These are phyloP conservation scores for Pseudogymnoascus verrucosus DNA, from an alignment of 2,329 filamentous ascomycete genomes.

Conservation along the genomic window DNA sequence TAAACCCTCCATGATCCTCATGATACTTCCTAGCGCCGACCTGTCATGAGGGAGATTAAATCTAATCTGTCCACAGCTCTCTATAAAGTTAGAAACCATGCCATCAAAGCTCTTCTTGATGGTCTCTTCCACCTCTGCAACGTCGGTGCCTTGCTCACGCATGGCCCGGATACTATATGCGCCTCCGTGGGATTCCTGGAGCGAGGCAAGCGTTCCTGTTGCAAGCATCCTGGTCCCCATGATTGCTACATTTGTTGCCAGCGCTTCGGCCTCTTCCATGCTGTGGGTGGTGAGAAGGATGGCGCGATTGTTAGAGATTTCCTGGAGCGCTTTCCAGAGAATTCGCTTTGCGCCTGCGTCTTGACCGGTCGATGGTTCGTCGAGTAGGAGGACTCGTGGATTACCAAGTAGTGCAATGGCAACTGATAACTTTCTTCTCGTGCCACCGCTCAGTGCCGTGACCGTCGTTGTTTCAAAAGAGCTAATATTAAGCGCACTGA, in stretches of 20 bases:
- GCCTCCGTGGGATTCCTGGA: slow-evolving; percentile 19
- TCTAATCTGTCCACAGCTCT: slow-evolving; percentile 20
- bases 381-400: slow-evolving; percentile 26
- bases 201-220: slow-evolving; percentile 18
- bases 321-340: slow-evolving; percentile 28
- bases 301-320: slow-evolving; percentile 23
- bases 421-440: slow-evolving; percentile 26
- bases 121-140: slow-evolving; percentile 12
- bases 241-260: slow-evolving; percentile 29
- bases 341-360: slow-evolving; percentile 29
- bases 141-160: background rate
- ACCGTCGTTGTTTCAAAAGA: slow-evolving; percentile 21
- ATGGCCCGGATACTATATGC: slow-evolving; percentile 19
- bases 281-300: slow-evolving; percentile 31
- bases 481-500: slow-evolving; percentile 18
- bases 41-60: slow-evolving; percentile 20
- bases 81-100: slow-evolving; percentile 16
- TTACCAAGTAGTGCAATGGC: slow-evolving; percentile 29
- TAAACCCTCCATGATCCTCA: slow-evolving; percentile 21
- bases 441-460: slow-evolving; percentile 27
- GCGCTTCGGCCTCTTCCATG: slow-evolving; percentile 31
- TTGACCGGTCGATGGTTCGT: slow-evolving; percentile 28
- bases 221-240: slow-evolving; percentile 28
- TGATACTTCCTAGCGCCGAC: slow-evolving; percentile 18
- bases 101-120: slow-evolving; percentile 16